phyloP scores from a whole-genome alignment of 139 green algal genomes.

The Chlamydomonas urium region DNA sequence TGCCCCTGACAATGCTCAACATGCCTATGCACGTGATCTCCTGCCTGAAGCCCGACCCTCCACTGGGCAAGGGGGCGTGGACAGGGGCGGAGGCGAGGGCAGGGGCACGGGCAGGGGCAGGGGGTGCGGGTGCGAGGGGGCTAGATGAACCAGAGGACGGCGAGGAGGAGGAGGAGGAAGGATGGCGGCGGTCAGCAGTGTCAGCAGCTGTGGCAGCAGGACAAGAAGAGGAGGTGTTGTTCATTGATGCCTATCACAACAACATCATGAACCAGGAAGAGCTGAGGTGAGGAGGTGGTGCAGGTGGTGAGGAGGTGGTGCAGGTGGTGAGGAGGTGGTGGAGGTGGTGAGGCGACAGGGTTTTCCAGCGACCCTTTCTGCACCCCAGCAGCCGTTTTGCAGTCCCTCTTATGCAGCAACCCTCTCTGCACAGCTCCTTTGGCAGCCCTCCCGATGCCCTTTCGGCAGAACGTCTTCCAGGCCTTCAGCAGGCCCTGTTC shows the following conservation, averaged over 20 bases:
- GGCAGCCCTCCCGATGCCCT: too few species aligned
- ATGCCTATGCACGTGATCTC: conserved; percentile 55
- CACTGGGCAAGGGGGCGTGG: background rate
- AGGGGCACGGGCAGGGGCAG: background rate
- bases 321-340: too few species aligned
- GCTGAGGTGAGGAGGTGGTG: conserved; percentile 18
- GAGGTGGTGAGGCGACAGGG: too few species aligned
- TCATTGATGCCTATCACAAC: conserved; percentile 17
- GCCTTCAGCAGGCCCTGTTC: too few species aligned
- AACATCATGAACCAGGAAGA: conserved; percentile 33
- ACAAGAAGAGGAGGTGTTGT: conserved; percentile 5
- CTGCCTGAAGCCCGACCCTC: conserved; percentile 14
- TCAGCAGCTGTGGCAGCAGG: background rate
- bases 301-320: too few species aligned
- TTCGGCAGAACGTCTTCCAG: too few species aligned
- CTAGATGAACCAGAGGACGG: background rate
- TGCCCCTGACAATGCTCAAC: conserved; percentile 41
- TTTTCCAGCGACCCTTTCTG: too few species aligned
- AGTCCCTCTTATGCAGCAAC: too few species aligned
- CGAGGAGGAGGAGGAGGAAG: background rate
- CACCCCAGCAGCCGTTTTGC: too few species aligned
- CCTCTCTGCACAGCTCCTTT: too few species aligned
- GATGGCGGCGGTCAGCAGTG: too few species aligned
- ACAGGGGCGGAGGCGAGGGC: background rate
- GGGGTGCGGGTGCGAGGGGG: background rate